Evolutionary conservation across 768 basidiomycete species (phyloP).

Genomic region (Polyporus arcularius): DNA sequence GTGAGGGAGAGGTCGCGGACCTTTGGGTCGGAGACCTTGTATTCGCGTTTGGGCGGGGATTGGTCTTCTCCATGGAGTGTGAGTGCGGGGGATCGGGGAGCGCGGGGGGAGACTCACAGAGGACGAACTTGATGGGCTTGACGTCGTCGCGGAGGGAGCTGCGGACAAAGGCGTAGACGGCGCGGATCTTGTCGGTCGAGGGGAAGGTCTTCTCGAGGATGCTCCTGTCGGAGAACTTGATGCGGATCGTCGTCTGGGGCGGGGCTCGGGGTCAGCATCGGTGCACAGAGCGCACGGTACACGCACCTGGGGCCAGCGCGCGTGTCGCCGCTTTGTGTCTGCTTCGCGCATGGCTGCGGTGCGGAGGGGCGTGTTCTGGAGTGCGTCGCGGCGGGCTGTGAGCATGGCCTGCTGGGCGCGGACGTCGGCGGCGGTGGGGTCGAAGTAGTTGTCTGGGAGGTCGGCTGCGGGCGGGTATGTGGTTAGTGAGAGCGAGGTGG

Average conservation of each 20-base stretch:
- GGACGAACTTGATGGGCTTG: slow-evolving; percentile 77
- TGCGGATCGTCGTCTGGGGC: slow-evolving; percentile 73
- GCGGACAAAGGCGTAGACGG: slow-evolving; percentile 85
- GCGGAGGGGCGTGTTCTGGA: slow-evolving; percentile 72
- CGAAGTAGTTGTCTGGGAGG: slow-evolving; percentile 75
- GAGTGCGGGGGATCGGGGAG: background rate
- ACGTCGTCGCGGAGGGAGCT: slow-evolving; percentile 70
- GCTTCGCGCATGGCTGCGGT: slow-evolving; percentile 65
- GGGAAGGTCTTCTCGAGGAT: slow-evolving; percentile 79
- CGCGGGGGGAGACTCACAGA: slow-evolving; percentile 56
- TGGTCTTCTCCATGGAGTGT: slow-evolving; percentile 53
- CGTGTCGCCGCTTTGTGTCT: slow-evolving; percentile 55
- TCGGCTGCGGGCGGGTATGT: slow-evolving; percentile 35
- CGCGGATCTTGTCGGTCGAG: slow-evolving; percentile 76
- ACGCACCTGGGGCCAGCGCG: slow-evolving; percentile 74
- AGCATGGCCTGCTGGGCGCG: slow-evolving; percentile 66
- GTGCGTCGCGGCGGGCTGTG: slow-evolving; percentile 57
- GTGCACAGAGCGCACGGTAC: background rate
- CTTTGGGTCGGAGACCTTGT: slow-evolving; percentile 76
- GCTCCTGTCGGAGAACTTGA: slow-evolving; percentile 80
- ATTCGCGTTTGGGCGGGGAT: slow-evolving; percentile 77
- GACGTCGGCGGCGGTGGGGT: slow-evolving; percentile 69
- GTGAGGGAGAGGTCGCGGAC: slow-evolving; percentile 68
- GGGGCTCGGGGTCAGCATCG: background rate
- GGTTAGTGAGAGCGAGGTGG: background rate